Conservation (phyloP, 2,329 filamentous ascomycete genomes). For the Leptosphaerulina australis region DNA sequence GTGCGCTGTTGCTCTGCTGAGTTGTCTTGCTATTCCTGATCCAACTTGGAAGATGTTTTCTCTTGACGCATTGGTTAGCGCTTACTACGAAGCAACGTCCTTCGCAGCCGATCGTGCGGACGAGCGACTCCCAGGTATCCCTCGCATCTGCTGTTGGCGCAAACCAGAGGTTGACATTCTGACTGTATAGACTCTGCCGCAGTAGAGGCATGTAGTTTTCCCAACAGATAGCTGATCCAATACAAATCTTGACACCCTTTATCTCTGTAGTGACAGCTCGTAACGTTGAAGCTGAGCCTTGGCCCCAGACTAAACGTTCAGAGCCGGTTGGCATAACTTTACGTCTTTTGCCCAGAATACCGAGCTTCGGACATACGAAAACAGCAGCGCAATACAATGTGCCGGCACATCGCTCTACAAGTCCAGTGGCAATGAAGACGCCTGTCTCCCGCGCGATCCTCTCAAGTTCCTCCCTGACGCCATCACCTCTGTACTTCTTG, state of each 20-base stretch:
- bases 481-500: conserved; percentile 66
- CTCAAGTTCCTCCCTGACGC: conserved; percentile 81
- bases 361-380: conserved; percentile 77
- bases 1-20: neutral
- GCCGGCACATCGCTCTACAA: conserved; percentile 80
- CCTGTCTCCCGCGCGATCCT: conserved; percentile 75
- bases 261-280: conserved; percentile 80
- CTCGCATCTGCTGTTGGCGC: conserved; percentile 87
- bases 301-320: conserved; percentile 87
- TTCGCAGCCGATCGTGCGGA: conserved; percentile 81
- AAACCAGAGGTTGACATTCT: conserved; percentile 90
- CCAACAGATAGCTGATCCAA: conserved; percentile 92
- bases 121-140: conserved; percentile 80
- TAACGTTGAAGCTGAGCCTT: conserved; percentile 79
- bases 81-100: conserved; percentile 84
- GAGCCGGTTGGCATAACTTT: conserved; percentile 92
- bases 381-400: conserved; percentile 83
- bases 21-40: conserved; percentile 47
- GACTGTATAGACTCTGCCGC: conserved; percentile 80
- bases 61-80: conserved; percentile 79
- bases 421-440: conserved; percentile 79
- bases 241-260: conserved; percentile 76
- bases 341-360: conserved; percentile 80
- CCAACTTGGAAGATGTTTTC: conserved; percentile 64
- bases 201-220: conserved; percentile 95